Conservation (phyloP, 2,329 filamentous ascomycete genomes). For the Lachnellula hyalina region DNA sequence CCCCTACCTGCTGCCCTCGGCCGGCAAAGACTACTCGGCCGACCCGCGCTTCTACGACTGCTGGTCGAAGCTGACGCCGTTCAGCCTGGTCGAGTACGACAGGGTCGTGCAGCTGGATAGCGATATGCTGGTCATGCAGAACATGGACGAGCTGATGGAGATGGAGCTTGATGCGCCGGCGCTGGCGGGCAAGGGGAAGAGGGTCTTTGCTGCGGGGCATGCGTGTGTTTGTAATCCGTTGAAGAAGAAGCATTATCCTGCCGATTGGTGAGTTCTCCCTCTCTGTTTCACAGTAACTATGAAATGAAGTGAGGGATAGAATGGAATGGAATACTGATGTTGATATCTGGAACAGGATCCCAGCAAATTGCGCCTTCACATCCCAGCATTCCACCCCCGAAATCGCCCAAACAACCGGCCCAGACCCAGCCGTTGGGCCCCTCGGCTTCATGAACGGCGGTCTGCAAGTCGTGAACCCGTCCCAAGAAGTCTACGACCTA, state of each 20-base stretch:
- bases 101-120: conserved; percentile 80
- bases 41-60: conserved; percentile 85
- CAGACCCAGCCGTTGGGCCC: conserved; percentile 41
- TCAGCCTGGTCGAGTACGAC: conserved; percentile 69
- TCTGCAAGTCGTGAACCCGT: conserved; percentile 52
- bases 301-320: not conserved
- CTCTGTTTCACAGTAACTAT: not conserved
- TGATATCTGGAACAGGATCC: conserved; percentile 33
- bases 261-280: conserved; percentile 53
- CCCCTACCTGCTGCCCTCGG: conserved; percentile 64
- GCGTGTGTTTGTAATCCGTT: conserved; percentile 85
- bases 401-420: conserved; percentile 40
- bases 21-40: conserved; percentile 61
- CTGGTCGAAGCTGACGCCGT: conserved; percentile 82
- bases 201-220: conserved; percentile 77
- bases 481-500: conserved; percentile 40
- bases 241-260: conserved; percentile 71
- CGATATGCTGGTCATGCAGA: conserved; percentile 77
- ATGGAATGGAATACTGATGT: not conserved
- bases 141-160: conserved; percentile 95
- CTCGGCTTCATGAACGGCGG: conserved; percentile 52
- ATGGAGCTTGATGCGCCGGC: conserved; percentile 59
- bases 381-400: conserved; percentile 44
- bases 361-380: conserved; percentile 54
- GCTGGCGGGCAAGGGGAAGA: conserved; percentile 43